Evolutionary conservation across 2,329 filamentous ascomycete genomes (phyloP).

Genomic region (Ophiostoma piceae): DNA sequence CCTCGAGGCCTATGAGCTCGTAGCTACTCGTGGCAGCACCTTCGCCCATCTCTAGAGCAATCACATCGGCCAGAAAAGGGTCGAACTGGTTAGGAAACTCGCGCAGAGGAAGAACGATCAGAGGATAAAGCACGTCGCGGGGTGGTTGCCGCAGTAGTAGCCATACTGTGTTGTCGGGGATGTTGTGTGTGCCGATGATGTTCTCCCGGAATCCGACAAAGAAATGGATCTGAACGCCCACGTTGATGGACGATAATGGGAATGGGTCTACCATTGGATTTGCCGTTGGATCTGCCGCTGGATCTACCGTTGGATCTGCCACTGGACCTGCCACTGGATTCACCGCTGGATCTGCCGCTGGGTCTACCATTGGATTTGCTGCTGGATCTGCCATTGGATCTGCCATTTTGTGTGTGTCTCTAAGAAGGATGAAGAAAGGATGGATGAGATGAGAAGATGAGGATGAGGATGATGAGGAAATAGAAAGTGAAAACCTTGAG

Average conservation of each 20-base stretch:
- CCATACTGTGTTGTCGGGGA: background rate
- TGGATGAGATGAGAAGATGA: background rate
- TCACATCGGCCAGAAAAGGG: background rate
- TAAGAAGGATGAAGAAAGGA: background rate
- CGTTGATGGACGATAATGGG: background rate
- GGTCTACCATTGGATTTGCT: too few species aligned
- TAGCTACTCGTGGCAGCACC: background rate
- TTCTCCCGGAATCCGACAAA: background rate
- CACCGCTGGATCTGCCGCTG: too few species aligned
- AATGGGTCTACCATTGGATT: background rate
- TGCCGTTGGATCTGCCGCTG: too few species aligned
- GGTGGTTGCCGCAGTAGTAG: background rate
- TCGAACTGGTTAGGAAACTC: background rate
- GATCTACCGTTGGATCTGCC: too few species aligned
- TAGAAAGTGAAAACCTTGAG: background rate
- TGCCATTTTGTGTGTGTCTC: background rate
- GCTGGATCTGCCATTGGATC: too few species aligned
- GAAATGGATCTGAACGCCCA: background rate
- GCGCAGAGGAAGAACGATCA: background rate
- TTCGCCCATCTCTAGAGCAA: background rate
- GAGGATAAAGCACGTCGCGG: background rate
- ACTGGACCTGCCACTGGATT: too few species aligned
- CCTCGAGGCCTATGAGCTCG: background rate
- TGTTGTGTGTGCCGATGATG: background rate
- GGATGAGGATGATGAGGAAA: background rate